Base-by-base conservation (phyloP, 75 land plant species). In the Cunninghamia lanceolata region DNA sequence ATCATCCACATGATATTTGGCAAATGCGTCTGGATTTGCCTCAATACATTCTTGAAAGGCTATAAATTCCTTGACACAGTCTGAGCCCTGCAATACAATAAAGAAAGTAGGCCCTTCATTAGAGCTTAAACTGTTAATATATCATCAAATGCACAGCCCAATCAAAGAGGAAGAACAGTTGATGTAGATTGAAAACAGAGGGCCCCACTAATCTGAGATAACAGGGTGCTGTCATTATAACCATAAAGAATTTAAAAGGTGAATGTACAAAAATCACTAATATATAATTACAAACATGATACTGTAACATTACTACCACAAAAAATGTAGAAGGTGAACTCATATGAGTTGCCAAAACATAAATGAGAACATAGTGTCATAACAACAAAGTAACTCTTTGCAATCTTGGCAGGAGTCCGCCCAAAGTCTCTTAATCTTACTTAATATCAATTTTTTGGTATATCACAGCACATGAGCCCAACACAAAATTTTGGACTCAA, bases 41-140 rank as follows among this genome's bases (percentile, higher is more conserved):
- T 93, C 87, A 39, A 94, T 93, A 85, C 95, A 94, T 63, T 78
- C 89, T 86, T 94, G 95, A 85, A 94, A 87, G 4, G 93, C 92
- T 71, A 94, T 86, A 83, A 93, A 94, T 32, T 91, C 93, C 28
- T 86, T 63, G 70, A 94, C 95, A 90, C 95, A 93, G 63, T 94
- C 95, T 16, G 95, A 93, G 9, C 95, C 95, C 92, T 94, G 84
- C 77, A 84, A 75, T 43, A 28, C 47, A 80, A n/a, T 9, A 45
- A 45, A n/a, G 15, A 80, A 45, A 80, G 45, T 10, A 45, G 14
- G 50, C 14, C 50, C 75, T 71, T 8, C 15, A 3, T 71, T 32
- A 45, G n/a, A 28, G 25, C 40, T 28, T 42, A 40, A 21, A 40
- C n/a, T 43, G 25, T 28, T 40, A 42, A 43, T 21, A 79, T 40